Evolutionary conservation across 768 basidiomycete genomes (phyloP), one percentile per base, ranked within the genome.

Genomic region (Boletus pseudopeckii): DNA sequence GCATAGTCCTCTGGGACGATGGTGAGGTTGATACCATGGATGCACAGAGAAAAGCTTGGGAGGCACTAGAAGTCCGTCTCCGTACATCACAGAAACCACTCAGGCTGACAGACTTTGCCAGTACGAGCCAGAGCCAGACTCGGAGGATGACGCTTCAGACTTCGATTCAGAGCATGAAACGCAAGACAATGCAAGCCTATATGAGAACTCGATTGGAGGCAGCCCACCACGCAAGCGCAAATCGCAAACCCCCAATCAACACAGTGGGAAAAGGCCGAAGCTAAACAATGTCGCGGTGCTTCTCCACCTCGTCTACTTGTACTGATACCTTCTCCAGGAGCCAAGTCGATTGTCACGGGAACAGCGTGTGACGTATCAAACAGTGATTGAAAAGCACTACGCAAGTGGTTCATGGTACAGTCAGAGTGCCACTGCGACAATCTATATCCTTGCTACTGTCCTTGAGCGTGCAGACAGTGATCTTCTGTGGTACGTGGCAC

Each of bases 381-480:
- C 79, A 36, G 75, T 80, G 20, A 72, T 98, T 26, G 80, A 88
- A 60, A 90, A 88, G 64, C 86, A 98, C 72, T 98, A 97, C 64
- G 76, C 77, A 57, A 76, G 82, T 17, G 97, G 97, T 36, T 89
- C 91, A 43, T 91, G 84, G 74, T 81, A 90, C 64, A 92, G 92
- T 1, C 93, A 93, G 72, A 92, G 91, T 63, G 92, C 91, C 7
- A 84, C 94, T 10, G 87, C 88, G 22, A 88, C 88, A 28, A 81
- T 98, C 47, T 98, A 96, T 69, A 77, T 92, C 57, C 83, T 99
- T 4, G 92, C 95, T 10, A 92, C 88, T 5, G 80, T 86, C n/a
- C 79, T 98, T 9, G 93, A 95, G 63, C 83, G 95, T 33, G 89
- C 87, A 11, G 96, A 98, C 69, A 92, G 93, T 64, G 93, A 98